Percentiles rank a stretch among this genome's conserved stretches.
Evolutionary conservation across 371 early-diverging fungal genomes (phyloP).

Genomic region (Mortierella sp.): DNA sequence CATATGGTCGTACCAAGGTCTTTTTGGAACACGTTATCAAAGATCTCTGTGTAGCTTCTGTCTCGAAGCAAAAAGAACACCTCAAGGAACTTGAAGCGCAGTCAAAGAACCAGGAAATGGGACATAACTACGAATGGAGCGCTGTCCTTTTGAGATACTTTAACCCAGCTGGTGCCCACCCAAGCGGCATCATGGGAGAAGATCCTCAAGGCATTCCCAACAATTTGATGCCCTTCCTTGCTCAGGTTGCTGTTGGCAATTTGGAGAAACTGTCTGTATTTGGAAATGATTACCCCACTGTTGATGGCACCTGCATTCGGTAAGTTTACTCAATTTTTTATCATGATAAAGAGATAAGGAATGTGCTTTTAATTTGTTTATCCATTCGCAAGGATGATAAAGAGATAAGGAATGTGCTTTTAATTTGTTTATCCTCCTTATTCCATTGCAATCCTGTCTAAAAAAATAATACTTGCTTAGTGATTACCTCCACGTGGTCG

Average conservation of each 20-base stretch:
- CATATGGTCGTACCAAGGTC: constrained; percentile 91
- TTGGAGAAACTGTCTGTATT: constrained; percentile 80
- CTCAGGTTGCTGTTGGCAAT: constrained; percentile 86
- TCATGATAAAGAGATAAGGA: not conserved
- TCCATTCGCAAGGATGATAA: too few species aligned
- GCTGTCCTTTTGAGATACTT: constrained; percentile 89
- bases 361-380: too few species aligned
- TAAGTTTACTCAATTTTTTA: constrained; percentile 51
- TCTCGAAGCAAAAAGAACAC: constrained; percentile 37
- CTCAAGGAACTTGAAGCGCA: constrained; percentile 12
- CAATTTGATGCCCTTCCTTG: constrained; percentile 91
- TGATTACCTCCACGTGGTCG: constrained; percentile 92
- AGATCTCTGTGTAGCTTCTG: constrained; percentile 73
- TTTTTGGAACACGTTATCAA: constrained; percentile 86
- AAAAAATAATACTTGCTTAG: constrained; percentile 52
- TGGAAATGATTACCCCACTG: constrained; percentile 89
- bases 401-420: too few species aligned
- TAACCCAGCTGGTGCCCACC: constrained; percentile 92
- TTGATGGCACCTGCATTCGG: constrained; percentile 90
- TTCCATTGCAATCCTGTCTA: too few species aligned
- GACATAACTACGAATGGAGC: constrained; percentile 66
- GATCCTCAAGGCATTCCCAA: constrained; percentile 85
- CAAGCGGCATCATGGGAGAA: constrained; percentile 89
- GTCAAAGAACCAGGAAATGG: not conserved
- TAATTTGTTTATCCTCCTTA: too few species aligned